Evolutionary conservation across 2,329 filamentous ascomycete genomes (phyloP), one percentile per base, ranked within the genome.

Genomic region (Colletotrichum tofieldiae): DNA sequence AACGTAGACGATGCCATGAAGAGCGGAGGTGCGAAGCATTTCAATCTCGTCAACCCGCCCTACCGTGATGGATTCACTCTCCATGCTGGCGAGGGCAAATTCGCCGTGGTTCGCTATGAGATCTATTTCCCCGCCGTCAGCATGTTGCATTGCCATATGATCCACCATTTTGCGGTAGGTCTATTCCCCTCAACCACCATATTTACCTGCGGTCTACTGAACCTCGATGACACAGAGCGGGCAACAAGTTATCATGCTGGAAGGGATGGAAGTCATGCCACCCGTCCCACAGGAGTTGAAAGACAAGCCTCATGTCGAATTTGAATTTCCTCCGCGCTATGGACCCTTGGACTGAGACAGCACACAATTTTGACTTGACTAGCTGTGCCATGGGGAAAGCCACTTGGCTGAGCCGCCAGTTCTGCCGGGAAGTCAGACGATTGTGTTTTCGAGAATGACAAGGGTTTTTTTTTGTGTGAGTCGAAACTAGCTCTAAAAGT

Each of bases 141-240:
- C 45, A 70, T 65, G 67, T 11, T 70, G 26, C 67, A 65, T n/a
- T 70, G 67, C n/a, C 67, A 70, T 18, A 70, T 70, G 67, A 70
- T 65, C 11, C 67, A 65, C 26, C 67, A 70, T 59, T 70, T 70
- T 20, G 61, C 61, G 29, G 61, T 65, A 29, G 39, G 61, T 45
- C 39, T 14, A 1, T 7, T 0, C 2, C 3, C 16, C 43, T 26
- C 20, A 47, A 8, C 11, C 2, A 18, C 16, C 3, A 29, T 49
- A 14, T 32, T 32, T 32, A 11, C 16, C 8, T 29, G 7, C 20
- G 16, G 23, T 59, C 29, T 35, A 26, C 49, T 65, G 3, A 65
- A 11, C 1, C 4, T 2, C 29, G 9, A 32, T 11, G 26, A 9
- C 5, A 9, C 7, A 70, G 67, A 70, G 67, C 37, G 67, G 67